Evolutionary conservation across 139 green algal genomes (phyloP).

Genomic region (Picochlorum sp.): DNA sequence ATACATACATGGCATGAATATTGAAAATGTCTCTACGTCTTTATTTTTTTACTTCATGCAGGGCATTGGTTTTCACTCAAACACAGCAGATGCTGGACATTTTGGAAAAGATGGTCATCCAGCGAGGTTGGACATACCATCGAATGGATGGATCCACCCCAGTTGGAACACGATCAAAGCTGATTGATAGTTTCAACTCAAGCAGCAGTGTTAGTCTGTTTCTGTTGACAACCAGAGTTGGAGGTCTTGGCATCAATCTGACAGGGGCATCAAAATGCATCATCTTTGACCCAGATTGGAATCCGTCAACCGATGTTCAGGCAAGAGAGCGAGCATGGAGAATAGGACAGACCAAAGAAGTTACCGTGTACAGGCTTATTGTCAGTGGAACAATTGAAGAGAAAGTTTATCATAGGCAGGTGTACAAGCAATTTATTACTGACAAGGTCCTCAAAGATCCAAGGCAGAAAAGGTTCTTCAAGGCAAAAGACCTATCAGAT

Average conservation of each 20-base stretch:
- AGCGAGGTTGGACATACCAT: constrained; percentile 38
- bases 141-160: constrained; percentile 91
- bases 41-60: not conserved
- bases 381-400: constrained; percentile 96
- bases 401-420: constrained; percentile 92
- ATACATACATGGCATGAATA: not conserved
- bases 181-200: constrained; percentile 85
- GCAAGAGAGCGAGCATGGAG: constrained; percentile 92
- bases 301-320: constrained; percentile 82
- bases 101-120: constrained; percentile 58
- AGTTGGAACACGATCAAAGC: constrained; percentile 48
- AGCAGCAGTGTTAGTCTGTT: constrained; percentile 76
- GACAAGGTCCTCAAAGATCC: constrained; percentile 79
- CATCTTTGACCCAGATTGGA: constrained; percentile 98
- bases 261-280: constrained; percentile 88
- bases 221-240: constrained; percentile 93
- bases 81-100: constrained; percentile 99
- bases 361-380: constrained; percentile 92
- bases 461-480: constrained; percentile 88
- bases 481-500: constrained; percentile 76
- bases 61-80: constrained; percentile 74
- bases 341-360: constrained; percentile 85
- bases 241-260: constrained; percentile 94
- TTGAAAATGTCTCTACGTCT: no score
- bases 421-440: constrained; percentile 39